Conservation (phyloP, 331 rosid genomes). For the Quercus tomentella region DNA sequence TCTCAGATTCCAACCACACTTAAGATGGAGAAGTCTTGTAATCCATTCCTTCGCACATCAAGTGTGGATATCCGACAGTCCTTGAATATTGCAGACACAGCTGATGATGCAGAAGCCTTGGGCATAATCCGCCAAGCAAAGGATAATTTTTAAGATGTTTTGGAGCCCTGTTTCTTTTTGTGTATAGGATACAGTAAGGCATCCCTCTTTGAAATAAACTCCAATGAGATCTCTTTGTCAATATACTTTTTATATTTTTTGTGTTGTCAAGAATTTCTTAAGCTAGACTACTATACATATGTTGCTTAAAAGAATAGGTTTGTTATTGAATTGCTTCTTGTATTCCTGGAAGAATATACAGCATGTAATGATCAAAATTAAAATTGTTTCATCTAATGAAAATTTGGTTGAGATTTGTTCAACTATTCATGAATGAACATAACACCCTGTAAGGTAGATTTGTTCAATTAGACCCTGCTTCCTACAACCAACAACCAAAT, state of each 20-base stretch:
- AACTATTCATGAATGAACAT: too few relatives aligned
- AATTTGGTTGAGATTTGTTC: neutral
- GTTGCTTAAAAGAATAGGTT: neutral
- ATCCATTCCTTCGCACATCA: conserved; percentile 80
- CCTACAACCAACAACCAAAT: too few relatives aligned
- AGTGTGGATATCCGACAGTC: conserved; percentile 63
- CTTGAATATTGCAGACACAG: conserved; percentile 48
- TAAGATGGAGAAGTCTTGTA: conserved; percentile 72
- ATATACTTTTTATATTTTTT: neutral
- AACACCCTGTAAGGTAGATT: too few relatives aligned
- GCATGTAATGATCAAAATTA: neutral
- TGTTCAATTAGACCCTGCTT: too few relatives aligned
- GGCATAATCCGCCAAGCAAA: conserved; percentile 74
- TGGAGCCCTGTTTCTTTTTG: neutral
- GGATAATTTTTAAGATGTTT: conserved; percentile 54
- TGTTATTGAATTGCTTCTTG: neutral
- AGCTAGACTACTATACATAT: neutral
- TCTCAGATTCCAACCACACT: conserved; percentile 72
- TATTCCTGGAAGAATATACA: neutral
- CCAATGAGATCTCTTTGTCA: neutral
- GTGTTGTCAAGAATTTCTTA: neutral
- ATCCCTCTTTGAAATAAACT: conserved; percentile 13
- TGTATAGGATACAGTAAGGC: conserved; percentile 43
- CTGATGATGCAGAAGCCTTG: conserved; percentile 68
- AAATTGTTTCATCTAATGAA: neutral